A percentile compares a stretch with the other conserved stretches of the same genome.
Evolutionary conservation across 768 basidiomycete genomes (phyloP).

Genomic region (Suillus clintonianus): DNA sequence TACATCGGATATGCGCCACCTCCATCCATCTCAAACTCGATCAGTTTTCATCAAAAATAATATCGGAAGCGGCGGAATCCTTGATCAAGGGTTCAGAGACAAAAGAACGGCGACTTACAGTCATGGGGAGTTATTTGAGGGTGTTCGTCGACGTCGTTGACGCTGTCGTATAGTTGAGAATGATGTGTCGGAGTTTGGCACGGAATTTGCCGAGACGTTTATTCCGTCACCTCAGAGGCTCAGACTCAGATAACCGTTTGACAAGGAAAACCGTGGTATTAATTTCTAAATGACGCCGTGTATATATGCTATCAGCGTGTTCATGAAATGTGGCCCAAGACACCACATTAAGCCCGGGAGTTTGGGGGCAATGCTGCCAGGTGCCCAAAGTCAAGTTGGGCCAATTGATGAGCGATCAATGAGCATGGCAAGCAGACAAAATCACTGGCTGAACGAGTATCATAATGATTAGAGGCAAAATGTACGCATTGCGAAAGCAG

Average conservation of each 20-base stretch:
- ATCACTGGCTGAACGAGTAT: background rate
- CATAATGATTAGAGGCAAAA: background rate
- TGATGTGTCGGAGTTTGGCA: background rate
- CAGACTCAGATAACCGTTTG: too few species aligned
- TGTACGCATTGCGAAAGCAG: background rate
- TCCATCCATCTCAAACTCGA: background rate
- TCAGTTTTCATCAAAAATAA: background rate
- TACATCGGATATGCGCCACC: background rate
- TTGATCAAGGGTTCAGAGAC: background rate
- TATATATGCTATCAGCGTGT: too few species aligned
- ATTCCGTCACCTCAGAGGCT: background rate
- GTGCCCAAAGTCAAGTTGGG: background rate
- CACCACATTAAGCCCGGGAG: background rate
- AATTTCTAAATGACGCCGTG: too few species aligned
- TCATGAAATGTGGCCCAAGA: background rate
- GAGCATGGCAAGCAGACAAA: background rate
- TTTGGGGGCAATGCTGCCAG: background rate
- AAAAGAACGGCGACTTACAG: background rate
- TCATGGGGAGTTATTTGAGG: background rate
- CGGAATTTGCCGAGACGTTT: background rate
- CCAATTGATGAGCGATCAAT: background rate
- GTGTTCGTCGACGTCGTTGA: background rate
- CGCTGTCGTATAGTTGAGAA: background rate
- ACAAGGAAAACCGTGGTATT: too few species aligned
- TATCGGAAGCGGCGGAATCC: background rate